Percentiles rank a stretch among this genome's conserved stretches.
These are phyloP conservation scores for Liquidambar formosana DNA, from an alignment of 164 flowering plant species.

Conservation along the genomic window DNA sequence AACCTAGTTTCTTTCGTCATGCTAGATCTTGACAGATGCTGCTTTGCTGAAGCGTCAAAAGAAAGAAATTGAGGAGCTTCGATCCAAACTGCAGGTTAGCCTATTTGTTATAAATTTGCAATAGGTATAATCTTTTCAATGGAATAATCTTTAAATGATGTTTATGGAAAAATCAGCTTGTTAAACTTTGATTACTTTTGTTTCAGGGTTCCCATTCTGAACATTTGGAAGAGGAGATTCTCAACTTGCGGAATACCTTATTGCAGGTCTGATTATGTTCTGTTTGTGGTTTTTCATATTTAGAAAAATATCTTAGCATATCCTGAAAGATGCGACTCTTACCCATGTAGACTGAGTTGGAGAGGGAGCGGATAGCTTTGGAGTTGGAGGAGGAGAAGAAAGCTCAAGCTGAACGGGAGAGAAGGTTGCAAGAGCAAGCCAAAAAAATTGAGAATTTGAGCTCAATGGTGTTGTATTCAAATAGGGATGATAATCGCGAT, in stretches of 20 bases:
- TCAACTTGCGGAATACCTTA: constrained; percentile 80
- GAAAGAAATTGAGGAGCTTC: constrained; percentile 95
- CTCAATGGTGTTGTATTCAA: constrained; percentile 78
- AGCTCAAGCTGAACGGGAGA: constrained; percentile 85
- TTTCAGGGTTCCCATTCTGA: constrained; percentile 83
- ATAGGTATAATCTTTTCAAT: neutral
- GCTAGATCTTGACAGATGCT: constrained; percentile 94
- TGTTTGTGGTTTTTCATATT: constrained; percentile 2
- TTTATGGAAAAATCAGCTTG: neutral
- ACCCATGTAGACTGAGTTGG: constrained; percentile 72
- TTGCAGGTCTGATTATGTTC: constrained; percentile 51
- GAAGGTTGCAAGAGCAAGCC: constrained; percentile 80
- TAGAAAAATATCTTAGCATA: neutral
- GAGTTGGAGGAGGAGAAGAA: constrained; percentile 95
- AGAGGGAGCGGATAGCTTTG: constrained; percentile 89
- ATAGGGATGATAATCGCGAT: constrained; percentile 57
- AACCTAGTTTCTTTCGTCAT: constrained; percentile 5
- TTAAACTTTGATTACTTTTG: neutral
- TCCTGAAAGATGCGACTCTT: constrained; percentile 9
- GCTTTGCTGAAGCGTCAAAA: constrained; percentile 96
- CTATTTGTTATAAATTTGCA: neutral
- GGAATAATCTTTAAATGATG: constrained; percentile 3
- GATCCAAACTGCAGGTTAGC: constrained; percentile 83
- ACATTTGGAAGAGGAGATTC: constrained; percentile 86
- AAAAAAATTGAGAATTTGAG: constrained; percentile 86